phyloP scores from a whole-genome alignment of 2,329 filamentous ascomycete species.

The Tolypocladium inflatum region DNA sequence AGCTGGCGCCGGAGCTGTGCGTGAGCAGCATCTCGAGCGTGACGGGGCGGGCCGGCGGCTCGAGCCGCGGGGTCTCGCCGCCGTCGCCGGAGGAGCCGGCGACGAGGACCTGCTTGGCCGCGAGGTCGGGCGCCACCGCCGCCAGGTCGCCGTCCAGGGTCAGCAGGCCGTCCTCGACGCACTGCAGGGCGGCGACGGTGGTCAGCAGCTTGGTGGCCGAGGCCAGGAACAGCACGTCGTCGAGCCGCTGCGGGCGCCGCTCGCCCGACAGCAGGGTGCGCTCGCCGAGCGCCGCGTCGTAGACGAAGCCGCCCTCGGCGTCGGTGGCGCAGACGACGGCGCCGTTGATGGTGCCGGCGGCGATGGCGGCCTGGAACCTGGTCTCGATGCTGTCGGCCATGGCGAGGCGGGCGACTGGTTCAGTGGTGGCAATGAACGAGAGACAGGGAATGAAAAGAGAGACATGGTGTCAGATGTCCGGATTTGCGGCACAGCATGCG shows the following conservation, averaged over 20 bases:
- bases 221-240: constrained; percentile 25
- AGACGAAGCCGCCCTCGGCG: constrained; percentile 23
- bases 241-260: constrained; percentile 23
- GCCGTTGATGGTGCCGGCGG: background rate
- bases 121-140: constrained; percentile 36
- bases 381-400: background rate
- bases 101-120: constrained; percentile 37
- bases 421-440: too few relatives aligned
- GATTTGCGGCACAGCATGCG: too few relatives aligned
- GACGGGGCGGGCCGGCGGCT: constrained; percentile 24
- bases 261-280: constrained; percentile 30
- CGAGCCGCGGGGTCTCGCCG: constrained; percentile 25
- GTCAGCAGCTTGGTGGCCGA: constrained; percentile 37
- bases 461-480: background rate
- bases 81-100: constrained; percentile 33
- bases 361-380: background rate
- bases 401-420: background rate
- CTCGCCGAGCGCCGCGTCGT: constrained; percentile 27
- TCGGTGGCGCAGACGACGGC: background rate
- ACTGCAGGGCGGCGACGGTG: constrained; percentile 42
- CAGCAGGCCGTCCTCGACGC: constrained; percentile 41
- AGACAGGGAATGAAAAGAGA: too few relatives aligned
- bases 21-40: constrained; percentile 42
- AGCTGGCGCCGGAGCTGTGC: constrained; percentile 38
- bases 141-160: constrained; percentile 35